These are phyloP conservation scores for Sistotremastrum niveocremeum DNA, from an alignment of 768 basidiomycete genomes.

Conservation along the genomic window DNA sequence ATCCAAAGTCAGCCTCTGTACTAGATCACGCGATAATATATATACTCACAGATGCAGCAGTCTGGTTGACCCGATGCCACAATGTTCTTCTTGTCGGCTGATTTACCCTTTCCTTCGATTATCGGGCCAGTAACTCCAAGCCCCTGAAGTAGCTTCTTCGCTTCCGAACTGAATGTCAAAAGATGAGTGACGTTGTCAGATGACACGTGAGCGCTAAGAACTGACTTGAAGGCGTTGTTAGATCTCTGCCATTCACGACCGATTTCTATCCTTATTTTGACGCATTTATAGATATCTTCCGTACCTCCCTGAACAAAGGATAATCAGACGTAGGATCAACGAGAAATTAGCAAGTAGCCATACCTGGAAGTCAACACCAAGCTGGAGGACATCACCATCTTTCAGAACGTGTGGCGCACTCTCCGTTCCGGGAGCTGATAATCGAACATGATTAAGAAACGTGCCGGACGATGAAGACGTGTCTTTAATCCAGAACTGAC, in stretches of 20 bases:
- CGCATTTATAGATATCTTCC: conserved; percentile 93
- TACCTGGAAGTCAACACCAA: conserved; percentile 88
- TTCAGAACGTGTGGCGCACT: conserved; percentile 64
- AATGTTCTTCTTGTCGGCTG: conserved; percentile 11
- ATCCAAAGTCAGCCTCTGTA: neutral
- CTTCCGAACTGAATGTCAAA: conserved; percentile 37
- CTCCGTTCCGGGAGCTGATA: conserved; percentile 76
- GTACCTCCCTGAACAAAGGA: conserved; percentile 44
- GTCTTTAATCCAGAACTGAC: conserved; percentile 78
- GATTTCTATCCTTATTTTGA: conserved; percentile 90
- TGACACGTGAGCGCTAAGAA: conserved; percentile 6
- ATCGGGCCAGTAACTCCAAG: conserved; percentile 31
- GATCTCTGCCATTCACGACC: conserved; percentile 82
- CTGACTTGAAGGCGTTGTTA: conserved; percentile 86
- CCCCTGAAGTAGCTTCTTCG: conserved; percentile 69
- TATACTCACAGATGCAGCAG: conserved; percentile 73
- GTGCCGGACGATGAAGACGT: conserved; percentile 86
- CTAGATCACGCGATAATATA: neutral
- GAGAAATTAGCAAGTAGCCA: too few relatives aligned
- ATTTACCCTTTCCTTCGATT: conserved; percentile 9
- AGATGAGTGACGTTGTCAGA: conserved; percentile 3
- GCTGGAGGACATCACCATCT: conserved; percentile 89
- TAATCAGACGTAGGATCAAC: too few relatives aligned
- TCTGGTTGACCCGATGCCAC: conserved; percentile 45
- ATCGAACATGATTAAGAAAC: conserved; percentile 86